Evolutionary conservation across 1,284 basidiomycete species (phyloP), one percentile per base, ranked within the genome.

Genomic region (Fomitopsis betulina): DNA sequence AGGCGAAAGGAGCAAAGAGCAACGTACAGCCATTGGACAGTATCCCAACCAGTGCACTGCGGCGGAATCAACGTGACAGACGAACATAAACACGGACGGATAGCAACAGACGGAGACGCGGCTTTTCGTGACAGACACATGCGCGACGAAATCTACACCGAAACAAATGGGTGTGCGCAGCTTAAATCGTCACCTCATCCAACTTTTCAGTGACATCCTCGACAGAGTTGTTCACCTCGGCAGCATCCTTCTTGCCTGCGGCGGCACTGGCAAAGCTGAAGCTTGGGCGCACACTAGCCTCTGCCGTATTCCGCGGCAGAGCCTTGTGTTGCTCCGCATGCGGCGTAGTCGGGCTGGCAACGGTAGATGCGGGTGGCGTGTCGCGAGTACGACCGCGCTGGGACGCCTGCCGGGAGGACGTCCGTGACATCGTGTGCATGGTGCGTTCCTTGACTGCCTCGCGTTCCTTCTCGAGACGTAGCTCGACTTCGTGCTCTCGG

Each of bases 401-500:
- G 17, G 80, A 76, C 5, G 80, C 84, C 58, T 82, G 79, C 32
- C 82, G 82, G 39, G 89, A 91, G 59, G 73, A 87, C 15, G 85
- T 86, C 55, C 89, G 86, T 17, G 89, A 91, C 83, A 91, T 58
- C 74, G 84, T 58, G 78, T 81, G 58, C 4, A 71, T 63, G n/a
- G 77, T 64, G n/a, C 81, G 80, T 27, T 86, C 84, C 60, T 82
- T 40, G 69, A 61, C 68, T 2, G 73, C 68, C 59, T 85, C 85
- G 30, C 82, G 79, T 40, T 89, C 85, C 63, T 83, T 82, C 63
- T 91, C 86, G 42, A 91, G 70, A 47, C 87, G 84, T 53, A 89
- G 82, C 30, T 82, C 72, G 10, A 93, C 85, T 69, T 85, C 90
- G 55, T 83, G 83, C 69, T 98, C 94, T 57, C 86, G 85, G 2